phyloP scores from a whole-genome alignment of 2,329 filamentous ascomycete genomes.

The Aspergillus puulaauensis region DNA sequence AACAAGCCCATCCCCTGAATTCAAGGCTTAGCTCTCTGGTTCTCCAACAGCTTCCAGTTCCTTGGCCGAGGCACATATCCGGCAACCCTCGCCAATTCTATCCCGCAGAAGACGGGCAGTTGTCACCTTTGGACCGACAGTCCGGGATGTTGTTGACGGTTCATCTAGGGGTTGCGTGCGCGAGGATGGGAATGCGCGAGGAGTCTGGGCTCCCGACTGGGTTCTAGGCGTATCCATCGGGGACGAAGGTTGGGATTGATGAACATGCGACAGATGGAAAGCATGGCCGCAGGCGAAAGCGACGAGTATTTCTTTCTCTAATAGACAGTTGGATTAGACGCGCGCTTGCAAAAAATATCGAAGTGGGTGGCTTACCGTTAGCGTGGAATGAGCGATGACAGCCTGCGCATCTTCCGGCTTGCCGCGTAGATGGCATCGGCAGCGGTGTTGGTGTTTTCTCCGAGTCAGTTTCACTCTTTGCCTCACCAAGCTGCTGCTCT shows the following conservation, averaged over 20 bases:
- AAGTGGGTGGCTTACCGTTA: conserved; percentile 32
- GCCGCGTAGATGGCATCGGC: conserved; percentile 5
- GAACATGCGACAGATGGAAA: conserved; percentile 63
- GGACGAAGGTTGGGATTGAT: conserved; percentile 40
- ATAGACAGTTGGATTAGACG: not conserved
- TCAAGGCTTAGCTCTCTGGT: conserved; percentile 2
- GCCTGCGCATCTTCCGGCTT: conserved; percentile 38
- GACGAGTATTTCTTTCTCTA: conserved; percentile 58
- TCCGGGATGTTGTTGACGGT: conserved; percentile 42
- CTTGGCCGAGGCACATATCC: conserved; percentile 38
- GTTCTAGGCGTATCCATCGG: conserved; percentile 20
- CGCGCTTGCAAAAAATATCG: not conserved
- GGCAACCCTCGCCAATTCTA: conserved; percentile 54
- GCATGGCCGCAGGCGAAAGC: conserved; percentile 70
- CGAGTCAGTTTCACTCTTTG: conserved; percentile 13
- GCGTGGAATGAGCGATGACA: conserved; percentile 38
- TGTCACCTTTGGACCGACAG: conserved; percentile 83
- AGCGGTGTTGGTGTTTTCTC: conserved; percentile 16
- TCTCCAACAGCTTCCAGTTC: conserved; percentile 34
- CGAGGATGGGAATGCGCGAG: conserved; percentile 20
- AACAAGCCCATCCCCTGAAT: not conserved
- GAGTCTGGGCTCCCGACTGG: conserved; percentile 22
- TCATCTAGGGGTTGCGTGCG: conserved; percentile 25
- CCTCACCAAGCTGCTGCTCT: conserved; percentile 8
- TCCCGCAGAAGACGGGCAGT: conserved; percentile 77